Percentiles rank a stretch among this genome's conserved stretches.
phyloP scores from a whole-genome alignment of 2,329 filamentous ascomycete genomes.

The Paraconiothyrium brasiliense region DNA sequence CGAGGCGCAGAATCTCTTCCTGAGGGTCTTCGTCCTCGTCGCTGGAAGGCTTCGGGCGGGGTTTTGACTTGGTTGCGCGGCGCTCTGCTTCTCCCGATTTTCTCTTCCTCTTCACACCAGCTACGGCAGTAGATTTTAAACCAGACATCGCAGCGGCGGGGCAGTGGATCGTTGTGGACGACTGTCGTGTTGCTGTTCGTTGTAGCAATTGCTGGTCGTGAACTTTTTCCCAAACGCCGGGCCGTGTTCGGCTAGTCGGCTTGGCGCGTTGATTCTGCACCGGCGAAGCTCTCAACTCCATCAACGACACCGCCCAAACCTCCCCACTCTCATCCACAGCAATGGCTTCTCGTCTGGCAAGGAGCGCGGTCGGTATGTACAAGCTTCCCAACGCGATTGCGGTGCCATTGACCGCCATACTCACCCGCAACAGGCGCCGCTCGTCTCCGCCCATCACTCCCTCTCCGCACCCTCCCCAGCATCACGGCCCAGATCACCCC shows the following conservation, averaged over 20 bases:
- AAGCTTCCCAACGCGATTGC: slow-evolving; percentile 29
- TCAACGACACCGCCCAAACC: slow-evolving; percentile 42
- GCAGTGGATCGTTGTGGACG: not conserved
- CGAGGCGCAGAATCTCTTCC: slow-evolving; percentile 76
- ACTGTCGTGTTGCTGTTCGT: slow-evolving; percentile 4
- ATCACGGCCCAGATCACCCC: slow-evolving; percentile 73
- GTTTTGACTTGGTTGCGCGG: slow-evolving; percentile 52
- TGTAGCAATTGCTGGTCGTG: slow-evolving; percentile 1
- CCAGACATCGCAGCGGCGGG: slow-evolving; percentile 45
- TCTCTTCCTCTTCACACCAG: slow-evolving; percentile 57
- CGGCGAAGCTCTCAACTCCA: slow-evolving; percentile 32
- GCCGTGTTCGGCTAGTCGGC: slow-evolving; percentile 36
- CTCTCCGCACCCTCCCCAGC: slow-evolving; percentile 78
- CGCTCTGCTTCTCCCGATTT: slow-evolving; percentile 43
- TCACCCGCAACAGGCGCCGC: slow-evolving; percentile 74
- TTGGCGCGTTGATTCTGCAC: slow-evolving; percentile 31
- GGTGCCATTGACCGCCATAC: slow-evolving; percentile 54
- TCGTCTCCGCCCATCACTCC: slow-evolving; percentile 80
- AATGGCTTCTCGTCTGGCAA: slow-evolving; percentile 98
- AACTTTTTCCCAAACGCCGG: slow-evolving; percentile 32
- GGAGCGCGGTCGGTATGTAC: slow-evolving; percentile 89
- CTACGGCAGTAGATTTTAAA: slow-evolving; percentile 33
- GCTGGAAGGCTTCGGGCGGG: slow-evolving; percentile 40
- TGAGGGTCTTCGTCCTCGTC: slow-evolving; percentile 59
- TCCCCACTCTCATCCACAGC: slow-evolving; percentile 61